Evolutionary conservation across 139 green algal species (phyloP), one percentile per base, ranked within the genome.

Genomic region (Micractinium conductrix): DNA sequence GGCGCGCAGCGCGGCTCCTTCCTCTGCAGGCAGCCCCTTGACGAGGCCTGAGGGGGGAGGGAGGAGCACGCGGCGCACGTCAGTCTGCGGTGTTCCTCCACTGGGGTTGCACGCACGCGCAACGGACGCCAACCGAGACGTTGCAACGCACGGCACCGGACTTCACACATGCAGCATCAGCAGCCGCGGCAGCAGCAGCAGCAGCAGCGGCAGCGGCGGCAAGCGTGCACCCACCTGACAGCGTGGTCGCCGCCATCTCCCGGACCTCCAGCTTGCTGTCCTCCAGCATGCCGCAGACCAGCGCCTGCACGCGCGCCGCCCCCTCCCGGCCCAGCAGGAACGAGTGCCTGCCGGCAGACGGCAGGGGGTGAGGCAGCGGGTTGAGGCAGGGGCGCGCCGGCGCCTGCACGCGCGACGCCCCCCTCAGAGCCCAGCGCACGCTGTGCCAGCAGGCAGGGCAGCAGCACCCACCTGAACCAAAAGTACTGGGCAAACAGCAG

Each of bases 201-300:
- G 43, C 43, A 62, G 21, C 43, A n/a, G 69, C 37, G n/a, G 37
- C 5, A 37, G 9, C 37, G 6, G 9, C 2, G 6, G 53, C 53
- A 62, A 4, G 53, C 7, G 10, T 2, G 53, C 53, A 62, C 53
- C 8, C 53, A 80, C 94, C 95, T 37, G 88, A 90, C 38, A 98
- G 91, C 30, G 94, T 96, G 74, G 78, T 85, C 3, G 92, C 81
- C 17, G 95, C 94, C 28, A 98, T 83, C 62, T 92, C 83, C 37
- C 93, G 89, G 26, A 96, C 92, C 50, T 96, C 91, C 63, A 92
- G 87, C 89, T 97, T 97, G 45, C 74, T 28, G 88, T 98, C 95
- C 5, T 72, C 58, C 75, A 98, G 91, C 30, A 89, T 80, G 1
- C 9, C 42, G 62, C 93, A 50, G 48, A 95, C 93, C 44, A 83